A percentile compares a stretch with the other conserved stretches of the same genome.
Evolutionary conservation across 192 early-diverging fungal genomes (phyloP).

Genomic region (Paraglomus occultum): DNA sequence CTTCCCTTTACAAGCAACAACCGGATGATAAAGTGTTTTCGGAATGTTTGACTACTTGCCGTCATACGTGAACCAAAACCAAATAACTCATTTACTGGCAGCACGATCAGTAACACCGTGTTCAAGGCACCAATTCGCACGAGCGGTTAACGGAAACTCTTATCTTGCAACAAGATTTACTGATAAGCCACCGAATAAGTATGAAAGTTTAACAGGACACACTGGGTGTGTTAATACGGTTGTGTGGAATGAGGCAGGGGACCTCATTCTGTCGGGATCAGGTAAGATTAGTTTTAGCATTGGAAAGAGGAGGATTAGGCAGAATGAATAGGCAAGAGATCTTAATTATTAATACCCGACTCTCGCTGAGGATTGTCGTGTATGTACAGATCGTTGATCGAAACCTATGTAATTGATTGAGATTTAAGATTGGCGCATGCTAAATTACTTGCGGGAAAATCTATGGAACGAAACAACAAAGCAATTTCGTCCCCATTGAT

Average conservation of each 20-base stretch:
- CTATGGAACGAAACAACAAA: too few species aligned
- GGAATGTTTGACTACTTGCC: too few species aligned
- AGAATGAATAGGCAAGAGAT: neutral
- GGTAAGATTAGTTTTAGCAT: constrained; percentile 32
- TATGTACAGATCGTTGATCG: neutral
- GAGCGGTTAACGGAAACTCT: neutral
- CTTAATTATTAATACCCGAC: neutral
- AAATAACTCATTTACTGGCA: too few species aligned
- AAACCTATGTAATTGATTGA: neutral
- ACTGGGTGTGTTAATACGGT: constrained; percentile 57
- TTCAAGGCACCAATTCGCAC: neutral
- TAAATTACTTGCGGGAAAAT: too few species aligned
- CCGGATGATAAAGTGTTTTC: too few species aligned
- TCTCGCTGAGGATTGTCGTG: neutral
- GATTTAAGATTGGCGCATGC: neutral
- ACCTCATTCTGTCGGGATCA: constrained; percentile 44
- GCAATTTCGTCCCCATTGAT: neutral
- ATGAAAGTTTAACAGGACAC: constrained; percentile 37
- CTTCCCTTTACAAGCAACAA: too few species aligned
- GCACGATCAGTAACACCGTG: too few species aligned
- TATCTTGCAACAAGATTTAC: constrained; percentile 23
- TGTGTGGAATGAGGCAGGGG: constrained; percentile 44
- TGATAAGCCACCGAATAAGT: neutral
- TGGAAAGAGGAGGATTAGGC: too few species aligned
- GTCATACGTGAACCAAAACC: too few species aligned